Percentiles rank a stretch among this genome's conserved stretches.
phyloP scores from a whole-genome alignment of 345 rosid genomes.

The Gossypium raimondii region DNA sequence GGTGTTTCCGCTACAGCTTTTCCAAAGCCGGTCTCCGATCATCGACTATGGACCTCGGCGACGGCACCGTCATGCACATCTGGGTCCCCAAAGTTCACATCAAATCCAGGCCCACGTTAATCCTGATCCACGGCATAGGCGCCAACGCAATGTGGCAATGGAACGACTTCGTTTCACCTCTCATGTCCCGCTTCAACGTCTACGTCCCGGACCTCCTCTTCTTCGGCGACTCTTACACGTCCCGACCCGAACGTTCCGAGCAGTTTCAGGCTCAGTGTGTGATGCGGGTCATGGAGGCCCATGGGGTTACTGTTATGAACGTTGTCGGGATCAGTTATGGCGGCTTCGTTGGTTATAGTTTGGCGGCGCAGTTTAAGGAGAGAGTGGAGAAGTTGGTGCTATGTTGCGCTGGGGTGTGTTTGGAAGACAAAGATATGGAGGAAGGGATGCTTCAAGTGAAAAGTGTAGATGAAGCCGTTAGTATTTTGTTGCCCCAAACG shows the following conservation, averaged over 20 bases:
- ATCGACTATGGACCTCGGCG: constrained; percentile 67
- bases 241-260: constrained; percentile 63
- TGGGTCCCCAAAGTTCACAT: constrained; percentile 61
- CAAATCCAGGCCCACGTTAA: constrained; percentile 44
- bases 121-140: constrained; percentile 84
- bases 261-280: constrained; percentile 73
- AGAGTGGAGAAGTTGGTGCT: constrained; percentile 58
- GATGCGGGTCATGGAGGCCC: constrained; percentile 45
- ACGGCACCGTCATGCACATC: constrained; percentile 78
- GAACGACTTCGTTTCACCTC: constrained; percentile 46
- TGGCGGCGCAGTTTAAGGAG: constrained; percentile 74
- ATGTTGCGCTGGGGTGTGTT: constrained; percentile 72
- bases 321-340: constrained; percentile 83
- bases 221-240: constrained; percentile 84
- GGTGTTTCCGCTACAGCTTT: constrained; percentile 64
- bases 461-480: constrained; percentile 53
- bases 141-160: constrained; percentile 99
- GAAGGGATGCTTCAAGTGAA: constrained; percentile 60
- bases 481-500: constrained; percentile 56
- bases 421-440: constrained; percentile 80
- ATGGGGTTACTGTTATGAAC: constrained; percentile 38
- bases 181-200: constrained; percentile 62
- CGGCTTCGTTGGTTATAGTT: constrained; percentile 72
- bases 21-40: constrained; percentile 65
- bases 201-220: constrained; percentile 86